phyloP scores from a whole-genome alignment of 768 basidiomycete genomes.

The Rhizopogon vinicolor region DNA sequence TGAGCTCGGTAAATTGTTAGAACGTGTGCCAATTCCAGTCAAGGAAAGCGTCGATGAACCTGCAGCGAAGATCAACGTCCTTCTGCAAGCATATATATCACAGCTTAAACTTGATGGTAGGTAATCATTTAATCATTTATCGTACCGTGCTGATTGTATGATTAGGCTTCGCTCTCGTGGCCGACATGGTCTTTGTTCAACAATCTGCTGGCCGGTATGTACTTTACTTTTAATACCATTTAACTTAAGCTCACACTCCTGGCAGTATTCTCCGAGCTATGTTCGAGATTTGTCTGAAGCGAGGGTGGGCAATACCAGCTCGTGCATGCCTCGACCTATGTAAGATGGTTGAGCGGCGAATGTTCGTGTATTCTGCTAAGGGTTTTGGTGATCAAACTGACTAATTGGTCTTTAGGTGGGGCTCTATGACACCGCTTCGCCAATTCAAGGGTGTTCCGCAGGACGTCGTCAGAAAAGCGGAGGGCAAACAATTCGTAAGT shows the following conservation, averaged over 20 bases:
- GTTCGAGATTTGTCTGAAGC: constrained; percentile 95
- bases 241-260: constrained; percentile 1
- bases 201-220: constrained; percentile 90
- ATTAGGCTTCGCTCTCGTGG: constrained; percentile 75
- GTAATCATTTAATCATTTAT: constrained; percentile 2
- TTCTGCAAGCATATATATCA: constrained; percentile 93
- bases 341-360: constrained; percentile 91
- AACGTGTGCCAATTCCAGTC: constrained; percentile 94
- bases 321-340: constrained; percentile 89
- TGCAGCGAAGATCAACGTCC: constrained; percentile 94
- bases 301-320: constrained; percentile 96
- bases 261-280: constrained; percentile 89
- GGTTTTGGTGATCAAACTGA: background rate
- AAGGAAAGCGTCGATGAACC: constrained; percentile 97
- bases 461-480: constrained; percentile 85
- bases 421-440: constrained; percentile 93
- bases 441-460: constrained; percentile 91
- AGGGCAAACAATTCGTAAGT: constrained; percentile 94
- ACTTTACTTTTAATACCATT: background rate
- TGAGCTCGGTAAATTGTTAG: constrained; percentile 84
- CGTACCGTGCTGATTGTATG: background rate
- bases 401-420: constrained; percentile 61
- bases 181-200: constrained; percentile 94
- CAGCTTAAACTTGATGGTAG: constrained; percentile 85
- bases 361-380: constrained; percentile 41